Base-by-base conservation (phyloP, 164 flowering plant genomes). In the Dillenia turbinata region DNA sequence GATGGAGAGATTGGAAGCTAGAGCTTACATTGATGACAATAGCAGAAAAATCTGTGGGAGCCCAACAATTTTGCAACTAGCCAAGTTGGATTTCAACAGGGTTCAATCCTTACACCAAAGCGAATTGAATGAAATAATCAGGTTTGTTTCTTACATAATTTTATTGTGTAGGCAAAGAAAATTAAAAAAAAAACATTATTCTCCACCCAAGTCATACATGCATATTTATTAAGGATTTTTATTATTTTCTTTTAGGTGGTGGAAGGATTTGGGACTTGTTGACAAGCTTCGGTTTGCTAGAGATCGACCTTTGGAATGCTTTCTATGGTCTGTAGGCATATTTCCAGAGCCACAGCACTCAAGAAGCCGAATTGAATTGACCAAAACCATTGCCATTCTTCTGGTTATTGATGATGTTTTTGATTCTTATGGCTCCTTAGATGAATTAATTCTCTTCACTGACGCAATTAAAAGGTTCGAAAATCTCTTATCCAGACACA, bases 251-350 rank as follows among this genome's bases (percentile, higher is more conserved):
- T 64, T 52, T 52, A 74, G 81, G 65, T 77, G 78, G 78, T 77
- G 81, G 78, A 63, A 66, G 44, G 53, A 73, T 9, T 46, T 69
- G 48, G 80, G 71, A 2, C 69, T 77, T 26, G 73, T 58, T 8
- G 69, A 66, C 9, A 74, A 71, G 53, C 66, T 77, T 8, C 47
- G 47, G 1, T 77, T 77, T 48, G 75, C 67, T 2, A 33, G 81
- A 60, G 78, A 77, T 58, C 62, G 72, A 26, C 73, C 73, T 9
- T 9, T 69, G 60, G 73, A 71, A 33, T 71, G 66, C 58, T 75
- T 64, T 51, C 15, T 73, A 15, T 73, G 77, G 77, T 56, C 66
- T 0, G 58, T 77, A 8, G 81, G 81, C 44, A 64, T 74, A 12
- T 63, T 71, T 22, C 72, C 66, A 6, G 73, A 77, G 12, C 78